A percentile compares a stretch with the other conserved stretches of the same genome.
These are phyloP conservation scores for Nitzschia sp. DNA, from an alignment of 108 stramenopile genomes.

Conservation along the genomic window DNA sequence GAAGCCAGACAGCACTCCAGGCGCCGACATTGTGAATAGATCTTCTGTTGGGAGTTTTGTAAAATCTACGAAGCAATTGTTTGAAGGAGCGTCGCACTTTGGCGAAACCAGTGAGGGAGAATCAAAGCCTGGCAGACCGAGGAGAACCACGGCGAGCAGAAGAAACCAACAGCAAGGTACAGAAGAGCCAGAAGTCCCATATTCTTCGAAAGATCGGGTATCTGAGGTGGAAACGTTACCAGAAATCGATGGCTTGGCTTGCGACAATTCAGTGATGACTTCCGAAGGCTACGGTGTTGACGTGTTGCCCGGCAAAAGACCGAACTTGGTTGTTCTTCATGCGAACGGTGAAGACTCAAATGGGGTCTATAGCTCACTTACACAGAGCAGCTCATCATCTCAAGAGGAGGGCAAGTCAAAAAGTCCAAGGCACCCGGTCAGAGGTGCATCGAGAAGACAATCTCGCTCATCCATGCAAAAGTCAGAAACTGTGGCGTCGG, in stretches of 20 bases:
- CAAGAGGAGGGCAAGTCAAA: neutral
- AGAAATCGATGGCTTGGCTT: neutral
- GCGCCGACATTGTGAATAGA: neutral
- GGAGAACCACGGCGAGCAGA: neutral
- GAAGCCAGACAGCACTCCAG: neutral
- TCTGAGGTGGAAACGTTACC: neutral
- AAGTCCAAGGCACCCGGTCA: neutral
- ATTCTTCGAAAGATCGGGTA: neutral
- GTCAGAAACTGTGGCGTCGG: no score
- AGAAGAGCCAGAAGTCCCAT: no score
- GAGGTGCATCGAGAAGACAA: neutral
- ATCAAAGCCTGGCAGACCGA: neutral
- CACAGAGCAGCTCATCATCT: conserved; percentile 13
- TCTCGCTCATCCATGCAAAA: neutral
- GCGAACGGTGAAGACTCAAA: conserved; percentile 8
- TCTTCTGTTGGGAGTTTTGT: neutral
- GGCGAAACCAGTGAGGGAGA: conserved; percentile 8
- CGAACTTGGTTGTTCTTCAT: conserved; percentile 8
- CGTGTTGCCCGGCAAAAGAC: neutral
- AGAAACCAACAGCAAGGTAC: neutral
- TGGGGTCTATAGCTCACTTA: conserved; percentile 1
- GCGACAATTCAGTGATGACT: neutral
- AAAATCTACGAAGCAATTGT: neutral
- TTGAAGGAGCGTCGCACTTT: neutral
- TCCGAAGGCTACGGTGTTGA: neutral